Evolutionary conservation across 495 filamentous ascomycete species (phyloP).

Genomic region (Friedmanniomyces simplex): DNA sequence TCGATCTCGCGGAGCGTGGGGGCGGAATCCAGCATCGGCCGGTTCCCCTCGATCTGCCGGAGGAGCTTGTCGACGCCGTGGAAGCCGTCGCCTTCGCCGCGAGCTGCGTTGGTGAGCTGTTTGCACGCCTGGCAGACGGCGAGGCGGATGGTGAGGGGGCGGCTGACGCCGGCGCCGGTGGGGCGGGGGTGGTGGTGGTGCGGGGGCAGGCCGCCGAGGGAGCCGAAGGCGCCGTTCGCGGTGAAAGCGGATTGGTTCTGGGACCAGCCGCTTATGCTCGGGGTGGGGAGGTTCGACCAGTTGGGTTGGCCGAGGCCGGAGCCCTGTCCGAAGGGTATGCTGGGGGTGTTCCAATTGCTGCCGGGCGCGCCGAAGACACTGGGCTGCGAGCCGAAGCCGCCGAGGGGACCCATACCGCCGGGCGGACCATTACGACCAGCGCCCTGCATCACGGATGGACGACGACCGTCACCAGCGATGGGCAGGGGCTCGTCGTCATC

Average conservation of each 20-base stretch:
- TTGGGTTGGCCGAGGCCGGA: slow-evolving; percentile 9
- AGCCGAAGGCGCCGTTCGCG: slow-evolving; percentile 38
- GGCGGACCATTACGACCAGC: not conserved
- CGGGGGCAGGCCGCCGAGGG: slow-evolving; percentile 24
- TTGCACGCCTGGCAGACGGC: slow-evolving; percentile 52
- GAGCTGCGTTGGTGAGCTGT: slow-evolving; percentile 37
- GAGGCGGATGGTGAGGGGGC: slow-evolving; percentile 47
- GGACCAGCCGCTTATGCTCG: slow-evolving; percentile 37
- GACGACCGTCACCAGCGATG: slow-evolving; percentile 26
- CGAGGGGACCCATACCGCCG: slow-evolving; percentile 8
- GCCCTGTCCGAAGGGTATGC: slow-evolving; percentile 20
- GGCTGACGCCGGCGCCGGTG: slow-evolving; percentile 28
- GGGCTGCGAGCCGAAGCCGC: slow-evolving; percentile 7
- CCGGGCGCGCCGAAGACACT: slow-evolving; percentile 16
- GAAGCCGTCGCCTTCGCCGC: slow-evolving; percentile 42
- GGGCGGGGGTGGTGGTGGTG: slow-evolving; percentile 7
- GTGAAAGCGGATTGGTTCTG: slow-evolving; percentile 41
- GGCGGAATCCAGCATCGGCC: slow-evolving; percentile 43
- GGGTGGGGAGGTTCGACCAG: slow-evolving; percentile 20
- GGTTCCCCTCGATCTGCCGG: slow-evolving; percentile 52
- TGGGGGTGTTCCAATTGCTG: slow-evolving; percentile 27
- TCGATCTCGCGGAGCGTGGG: slow-evolving; percentile 64
- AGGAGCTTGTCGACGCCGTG: slow-evolving; percentile 57
- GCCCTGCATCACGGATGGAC: slow-evolving; percentile 9
- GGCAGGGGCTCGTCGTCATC: slow-evolving; percentile 52